Evolutionary conservation across 371 early-diverging fungal species (phyloP), one percentile per base, ranked within the genome.

Genomic region (Mucor indicus): DNA sequence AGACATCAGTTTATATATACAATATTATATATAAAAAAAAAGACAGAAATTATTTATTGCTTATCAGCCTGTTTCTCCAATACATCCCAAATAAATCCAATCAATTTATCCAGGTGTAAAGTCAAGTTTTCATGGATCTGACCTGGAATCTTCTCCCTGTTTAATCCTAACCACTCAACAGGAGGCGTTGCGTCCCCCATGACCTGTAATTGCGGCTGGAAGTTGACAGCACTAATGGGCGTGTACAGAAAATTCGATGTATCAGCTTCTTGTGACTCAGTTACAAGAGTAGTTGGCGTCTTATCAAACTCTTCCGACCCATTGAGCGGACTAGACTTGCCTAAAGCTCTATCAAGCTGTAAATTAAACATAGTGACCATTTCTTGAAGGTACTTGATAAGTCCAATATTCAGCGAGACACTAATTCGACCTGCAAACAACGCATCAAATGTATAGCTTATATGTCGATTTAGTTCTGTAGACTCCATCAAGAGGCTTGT

Each of bases 361-460:
- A 50, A 32, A 15, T 60, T 69, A 33, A 71, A 75, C 62, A 67
- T 66, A 13, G 66, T 68, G 22, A 56, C 50, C 53, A 75, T 50
- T 49, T 86, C 87, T 53, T 80, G 83, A n/a, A 90, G 53, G 45
- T 85, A 85, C 29, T 73, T 72, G 50, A 87, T 87, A 21, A 85
- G 65, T 1, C 85, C 85, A 44, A 89, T 67, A 55, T 90, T 90
- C 12, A 89, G 66, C 1, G 91, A 90, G 3, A 90, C 77, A 47
- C 88, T 79, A 41, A 90, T 74, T 15, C 78, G 75, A 3, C 86
- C 88, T 4, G 67, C 75, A 59, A 90, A 90, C 2, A 74, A 64
- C 1, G 85, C 70, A 4, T 57, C 42, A 59, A 89, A 87, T 15
- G 56, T 51, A 53, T 81, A 80, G 22, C 78, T 64, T 15, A 81